Evolutionary conservation across 2,329 filamentous ascomycete species (phyloP), one percentile per base, ranked within the genome.

Genomic region (Pseudofabraea citricarpa): DNA sequence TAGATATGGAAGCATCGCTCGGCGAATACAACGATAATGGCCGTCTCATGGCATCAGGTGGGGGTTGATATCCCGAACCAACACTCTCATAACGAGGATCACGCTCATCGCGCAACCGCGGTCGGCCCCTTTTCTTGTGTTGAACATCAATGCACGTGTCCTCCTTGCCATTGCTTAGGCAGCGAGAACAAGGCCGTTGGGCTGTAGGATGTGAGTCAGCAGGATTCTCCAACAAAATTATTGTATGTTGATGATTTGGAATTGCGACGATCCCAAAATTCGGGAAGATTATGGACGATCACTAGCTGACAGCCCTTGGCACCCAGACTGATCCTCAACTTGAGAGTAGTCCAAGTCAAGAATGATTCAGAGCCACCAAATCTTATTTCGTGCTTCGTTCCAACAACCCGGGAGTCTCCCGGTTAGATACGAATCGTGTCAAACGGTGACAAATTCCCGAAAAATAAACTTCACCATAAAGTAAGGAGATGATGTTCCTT

Each of bases 71-170:
- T 36, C 51, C 55, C 40, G 47, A 47, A 38, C 54, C 54, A 16
- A 56, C 43, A 40, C 45, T 54, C 46, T 82, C 79, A 54, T 75
- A 81, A 50, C 78, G 72, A 38, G 73, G 59, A 50, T 83, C 79
- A 54, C 77, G 71, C 47, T 87, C 84, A 58, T 91, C 87, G 55
- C 87, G 79, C 53, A 93, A 69, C 51, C 87, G 76, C 47, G 87
- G 87, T 38, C 87, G 76, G 32, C 87, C 87, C 55, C 87, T 73
- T 63, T 91, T 93, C 65, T 91, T 93, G 65, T 93, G 87, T 58
- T 89, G 84, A 24, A 93, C 87, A 64, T 93, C 87, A 55, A 88
- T 73, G 59, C 87, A 93, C 6, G 82, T 75, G 45, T 90, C 85
- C 71, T 91, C 74, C 57, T 91, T 93, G 47, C 85, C 85, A 58